Base-by-base conservation (phyloP, 805 yeast genomes). In the Zygosaccharomyces pseudorouxii region DNA sequence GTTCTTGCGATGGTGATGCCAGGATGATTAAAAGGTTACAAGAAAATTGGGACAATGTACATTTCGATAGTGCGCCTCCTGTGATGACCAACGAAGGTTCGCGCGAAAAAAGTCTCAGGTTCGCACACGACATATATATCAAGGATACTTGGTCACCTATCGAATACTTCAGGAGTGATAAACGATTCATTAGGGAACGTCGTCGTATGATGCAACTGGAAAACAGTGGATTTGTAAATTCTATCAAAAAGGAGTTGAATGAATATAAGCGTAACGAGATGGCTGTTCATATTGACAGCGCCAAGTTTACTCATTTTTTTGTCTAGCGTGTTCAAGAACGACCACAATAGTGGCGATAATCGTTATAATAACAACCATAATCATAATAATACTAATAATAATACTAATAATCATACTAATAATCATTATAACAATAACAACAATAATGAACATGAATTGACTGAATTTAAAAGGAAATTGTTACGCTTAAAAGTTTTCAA, bases 221-320 rank as follows among this genome's bases (percentile, higher is more conserved):
- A n/a, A 50, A 55, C 37, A 38, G 48, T 36, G 49, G 53, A 8
- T 57, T 52, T 29, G 48, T 65, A n/a, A 52, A 55, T 1, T 50
- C 55, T 45, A 80, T 86, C 55, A 80, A 86, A 62, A 67, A 70
- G 35, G 92, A 86, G 60, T 64, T 86, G 56, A 86, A 86, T 58
- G 69, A 72, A 22, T 84, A 69, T 67, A 86, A 86, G 61, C 74
- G 78, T 52, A 70, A 69, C 47, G 84, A 79, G 48, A 86, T 86
- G 95, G 64, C 71, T 33, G 85, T 86, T 30, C 89, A 86, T 62
- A 82, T 78, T 48, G 68, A 71, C 31, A 80, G 87, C 33, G 75
- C 72, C 47, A 64, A 68, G 27, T 77, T 80, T 61, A 86, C 92
- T 6, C 92, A 86, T 58, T 82, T 77, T 62, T 84, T 82, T 60